Evolutionary conservation across 441 rosid genomes (phyloP), one percentile per base, ranked within the genome.

Genomic region (Eutrema salsugineum): DNA sequence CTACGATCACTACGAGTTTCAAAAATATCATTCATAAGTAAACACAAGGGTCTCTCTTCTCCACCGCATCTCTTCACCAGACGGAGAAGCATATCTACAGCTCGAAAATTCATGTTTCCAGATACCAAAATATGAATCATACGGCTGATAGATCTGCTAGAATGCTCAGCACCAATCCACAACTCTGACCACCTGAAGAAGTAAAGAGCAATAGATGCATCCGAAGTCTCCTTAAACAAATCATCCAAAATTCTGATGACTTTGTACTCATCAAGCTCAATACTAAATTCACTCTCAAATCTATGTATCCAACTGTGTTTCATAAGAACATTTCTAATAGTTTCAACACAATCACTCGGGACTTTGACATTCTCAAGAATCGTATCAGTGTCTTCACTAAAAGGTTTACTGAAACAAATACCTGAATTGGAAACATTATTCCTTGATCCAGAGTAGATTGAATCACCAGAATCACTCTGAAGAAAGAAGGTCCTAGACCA

Each of bases 111-210:
- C 85, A 78, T 67, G 33, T 82, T 82, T 47, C 85, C 78, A 1
- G 82, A 73, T 15, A 80, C 82, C 73, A 82, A 51, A 58, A 82
- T 64, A 64, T 78, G 87, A 59, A 82, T 24, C 85, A 80, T 76
- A 27, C 73, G 64, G 38, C 82, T 63, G 5, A 66, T 56, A 6
- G 80, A 44, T 69, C 22, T 79, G 48, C 33, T 42, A 6, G 83
- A 75, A 16, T 70, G 79, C 63, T 40, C 35, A 27, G 48, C 38
- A 12, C 82, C 82, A 57, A 70, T 70, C 68, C 73, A 76, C 39
- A 72, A 73, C 69, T 83, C 79, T 8, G 82, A 83, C 86, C 80
- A 80, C 62, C 61, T 78, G 33, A 83, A 80, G 81, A 83, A 78
- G 60, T 80, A 73, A 6, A 68, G 33, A 75, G 77, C 81, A 70